Conservation (phyloP, 495 filamentous ascomycete species). For the Tetracladium setigerum region DNA sequence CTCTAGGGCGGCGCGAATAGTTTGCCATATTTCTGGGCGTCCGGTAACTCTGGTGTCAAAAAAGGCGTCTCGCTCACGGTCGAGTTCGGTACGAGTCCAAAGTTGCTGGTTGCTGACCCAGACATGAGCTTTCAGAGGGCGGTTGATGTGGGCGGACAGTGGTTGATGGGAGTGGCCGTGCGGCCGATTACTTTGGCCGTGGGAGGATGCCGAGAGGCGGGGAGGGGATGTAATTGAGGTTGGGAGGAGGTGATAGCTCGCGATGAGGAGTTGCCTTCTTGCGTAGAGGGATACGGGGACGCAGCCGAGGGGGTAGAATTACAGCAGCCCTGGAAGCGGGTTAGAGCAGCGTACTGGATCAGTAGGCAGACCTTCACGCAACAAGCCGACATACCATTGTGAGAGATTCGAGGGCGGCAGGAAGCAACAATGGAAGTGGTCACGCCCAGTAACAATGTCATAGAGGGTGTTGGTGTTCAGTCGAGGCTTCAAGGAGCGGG, state of each 20-base stretch:
- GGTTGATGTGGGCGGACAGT: conserved; percentile 11
- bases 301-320: conserved; percentile 6
- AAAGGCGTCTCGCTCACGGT: conserved; percentile 53
- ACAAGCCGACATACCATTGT: background rate
- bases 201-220: conserved; percentile 13
- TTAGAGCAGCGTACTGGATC: background rate
- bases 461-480: too few relatives aligned
- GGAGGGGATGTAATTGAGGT: conserved; percentile 13
- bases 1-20: conserved; percentile 56
- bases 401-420: too few relatives aligned
- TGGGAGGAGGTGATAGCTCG: conserved; percentile 18
- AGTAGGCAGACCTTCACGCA: conserved; percentile 7
- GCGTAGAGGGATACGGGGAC: conserved; percentile 13
- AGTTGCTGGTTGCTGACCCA: conserved; percentile 33
- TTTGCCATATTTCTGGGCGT: conserved; percentile 68
- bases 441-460: background rate
- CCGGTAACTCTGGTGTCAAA: conserved; percentile 81
- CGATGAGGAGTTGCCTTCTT: conserved; percentile 13
- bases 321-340: conserved; percentile 17
- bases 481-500: too few relatives aligned
- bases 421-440: too few relatives aligned
- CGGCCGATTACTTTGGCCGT: conserved; percentile 6
- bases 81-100: conserved; percentile 38
- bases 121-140: conserved; percentile 32
- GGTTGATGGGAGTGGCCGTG: background rate